These are phyloP conservation scores for Macrolepiota dolichaula DNA, from an alignment of 768 basidiomycete genomes.

Conservation along the genomic window DNA sequence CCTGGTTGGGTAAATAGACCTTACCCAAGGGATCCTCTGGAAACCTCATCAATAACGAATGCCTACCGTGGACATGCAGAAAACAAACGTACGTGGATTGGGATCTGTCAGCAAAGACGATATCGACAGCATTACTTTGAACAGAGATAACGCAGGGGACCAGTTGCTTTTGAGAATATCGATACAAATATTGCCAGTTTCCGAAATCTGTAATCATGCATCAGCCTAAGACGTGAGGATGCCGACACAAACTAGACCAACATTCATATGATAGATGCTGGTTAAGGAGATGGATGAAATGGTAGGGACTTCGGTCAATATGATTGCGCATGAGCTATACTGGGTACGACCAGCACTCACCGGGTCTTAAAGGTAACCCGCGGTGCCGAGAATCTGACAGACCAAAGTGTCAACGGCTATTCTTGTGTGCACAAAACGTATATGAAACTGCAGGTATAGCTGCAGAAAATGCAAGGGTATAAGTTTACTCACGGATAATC, in stretches of 20 bases:
- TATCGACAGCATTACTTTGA: constrained; percentile 92
- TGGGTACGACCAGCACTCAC: constrained; percentile 32
- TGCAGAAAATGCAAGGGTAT: not conserved
- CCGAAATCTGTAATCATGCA: constrained; percentile 48
- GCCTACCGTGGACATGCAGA: not conserved
- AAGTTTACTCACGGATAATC: constrained; percentile 73
- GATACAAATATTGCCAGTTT: constrained; percentile 76
- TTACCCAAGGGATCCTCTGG: constrained; percentile 71
- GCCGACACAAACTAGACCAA: constrained; percentile 22
- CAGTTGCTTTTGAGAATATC: constrained; percentile 93
- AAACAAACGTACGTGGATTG: constrained; percentile 70
- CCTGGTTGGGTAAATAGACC: constrained; percentile 4
- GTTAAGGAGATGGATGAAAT: not conserved
- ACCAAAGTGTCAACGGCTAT: not conserved
- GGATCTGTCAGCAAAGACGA: constrained; percentile 93
- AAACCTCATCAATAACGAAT: constrained; percentile 1
- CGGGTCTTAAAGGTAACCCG: constrained; percentile 72
- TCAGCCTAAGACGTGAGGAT: not conserved
- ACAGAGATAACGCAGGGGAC: constrained; percentile 91
- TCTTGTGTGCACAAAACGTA: constrained; percentile 1
- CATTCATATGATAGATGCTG: constrained; percentile 89
- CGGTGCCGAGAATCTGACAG: constrained; percentile 70
- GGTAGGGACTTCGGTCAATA: not conserved
- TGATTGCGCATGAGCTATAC: not conserved
- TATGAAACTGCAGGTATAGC: not conserved